Base-by-base conservation (phyloP, 768 basidiomycete genomes). In the Amanita rubescens region DNA sequence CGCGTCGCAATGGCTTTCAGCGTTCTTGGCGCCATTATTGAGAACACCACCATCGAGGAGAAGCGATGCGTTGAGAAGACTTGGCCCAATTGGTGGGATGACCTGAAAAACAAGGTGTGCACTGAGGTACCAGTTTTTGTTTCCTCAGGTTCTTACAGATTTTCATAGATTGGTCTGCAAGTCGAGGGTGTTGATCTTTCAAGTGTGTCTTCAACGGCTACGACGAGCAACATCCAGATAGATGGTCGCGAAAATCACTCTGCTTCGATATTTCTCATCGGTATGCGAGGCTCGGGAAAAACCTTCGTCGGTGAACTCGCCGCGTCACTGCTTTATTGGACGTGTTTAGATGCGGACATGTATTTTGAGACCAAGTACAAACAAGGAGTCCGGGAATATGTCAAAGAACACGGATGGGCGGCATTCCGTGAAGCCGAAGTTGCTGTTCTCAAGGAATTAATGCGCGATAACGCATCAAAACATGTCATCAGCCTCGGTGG, bases 61-160 rank as follows among this genome's bases (percentile, higher is more conserved):
- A 95, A 95, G 70, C 77, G 94, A 51, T 97, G 96, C 63, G 96
- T 99, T 30, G 95, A 95, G 70, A 99, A 99, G 79, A 99, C 95
- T 0, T 99, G 95, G 95, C 96, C 96, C 0, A 94, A 94, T 65
- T 99, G 94, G 92, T 99, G 95, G 94, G 96, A 98, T 64, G 96
- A 98, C 67, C 75, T 99, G 22, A 82, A 90, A 65, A 94, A 91
- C 73, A 96, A 96, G 82, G 91, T 90, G 48, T 2, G 73, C 54
- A 14, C n/a, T 12, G 22, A 27, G 19, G 24, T 0, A 7, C 25
- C 4, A 17, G 17, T 14, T 35, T 54, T 41, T 17, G 14, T 10
- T 9, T 25, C n/a, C n/a, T 8, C 8, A 35, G 27, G 42, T 22
- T 12, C 30, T 22, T 19, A 24, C 25, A 24, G 8, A 37, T 11